Evolutionary conservation across 306 rosid species (phyloP).

Genomic region (Lathyrus aphaca): DNA sequence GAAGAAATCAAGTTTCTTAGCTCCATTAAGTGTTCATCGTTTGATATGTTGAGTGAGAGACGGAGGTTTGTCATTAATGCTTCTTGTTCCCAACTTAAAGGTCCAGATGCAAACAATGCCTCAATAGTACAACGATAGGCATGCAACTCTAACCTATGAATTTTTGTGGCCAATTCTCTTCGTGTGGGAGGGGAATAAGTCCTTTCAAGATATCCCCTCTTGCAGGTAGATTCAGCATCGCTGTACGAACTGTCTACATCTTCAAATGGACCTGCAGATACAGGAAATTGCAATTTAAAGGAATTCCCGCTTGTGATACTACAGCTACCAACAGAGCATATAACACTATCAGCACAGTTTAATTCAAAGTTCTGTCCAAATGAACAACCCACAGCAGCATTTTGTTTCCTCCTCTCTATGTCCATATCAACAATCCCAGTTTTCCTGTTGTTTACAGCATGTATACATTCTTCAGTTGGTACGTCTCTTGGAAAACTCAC

Average conservation of each 20-base stretch:
- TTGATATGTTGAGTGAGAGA: conserved; percentile 87
- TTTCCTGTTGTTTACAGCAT: conserved; percentile 47
- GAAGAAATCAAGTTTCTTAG: conserved; percentile 82
- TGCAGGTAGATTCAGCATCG: conserved; percentile 72
- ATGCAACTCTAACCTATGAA: conserved; percentile 92
- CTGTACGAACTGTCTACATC: conserved; percentile 54
- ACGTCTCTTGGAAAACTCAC: conserved; percentile 52
- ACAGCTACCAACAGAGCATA: conserved; percentile 93
- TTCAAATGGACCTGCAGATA: conserved; percentile 59
- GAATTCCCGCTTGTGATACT: conserved; percentile 58
- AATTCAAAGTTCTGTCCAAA: conserved; percentile 52
- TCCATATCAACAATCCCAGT: conserved; percentile 47
- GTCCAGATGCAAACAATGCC: conserved; percentile 94
- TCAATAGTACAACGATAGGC: conserved; percentile 96
- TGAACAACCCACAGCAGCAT: conserved; percentile 54
- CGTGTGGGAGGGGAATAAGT: conserved; percentile 52
- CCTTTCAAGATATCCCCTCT: conserved; percentile 51
- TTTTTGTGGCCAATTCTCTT: conserved; percentile 68
- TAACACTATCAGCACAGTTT: conserved; percentile 54
- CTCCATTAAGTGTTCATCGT: conserved; percentile 91
- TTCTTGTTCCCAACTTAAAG: conserved; percentile 98
- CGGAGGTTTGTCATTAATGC: conserved; percentile 94
- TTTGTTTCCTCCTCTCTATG: conserved; percentile 51
- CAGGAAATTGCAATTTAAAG: conserved; percentile 46
- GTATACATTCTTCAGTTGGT: conserved; percentile 49